A percentile compares a stretch with the other conserved stretches of the same genome.
phyloP scores from a whole-genome alignment of 805 yeast species.

The Nakazawaea populi region DNA sequence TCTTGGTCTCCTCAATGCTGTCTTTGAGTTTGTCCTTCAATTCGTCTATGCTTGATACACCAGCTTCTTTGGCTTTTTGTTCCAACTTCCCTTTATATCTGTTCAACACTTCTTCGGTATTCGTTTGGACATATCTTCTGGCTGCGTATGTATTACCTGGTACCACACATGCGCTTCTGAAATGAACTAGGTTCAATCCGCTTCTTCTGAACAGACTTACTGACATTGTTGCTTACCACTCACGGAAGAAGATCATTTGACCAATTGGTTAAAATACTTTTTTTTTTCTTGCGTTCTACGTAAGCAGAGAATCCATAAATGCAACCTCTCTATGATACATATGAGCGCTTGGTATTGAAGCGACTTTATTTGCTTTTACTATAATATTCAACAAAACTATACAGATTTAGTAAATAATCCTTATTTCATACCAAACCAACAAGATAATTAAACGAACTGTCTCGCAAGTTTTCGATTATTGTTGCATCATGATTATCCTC shows the following conservation, averaged over 20 bases:
- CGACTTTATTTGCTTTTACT: too few relatives aligned
- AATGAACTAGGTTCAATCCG: not conserved
- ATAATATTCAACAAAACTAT: not conserved
- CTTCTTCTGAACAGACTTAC: not conserved
- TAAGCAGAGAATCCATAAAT: too few relatives aligned
- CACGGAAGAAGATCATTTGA: too few relatives aligned
- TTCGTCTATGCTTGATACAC: slow-evolving; percentile 47
- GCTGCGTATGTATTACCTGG: not conserved
- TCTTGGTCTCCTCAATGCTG: slow-evolving; percentile 49
- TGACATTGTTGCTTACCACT: not conserved
- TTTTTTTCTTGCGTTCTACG: too few relatives aligned
- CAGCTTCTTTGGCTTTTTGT: slow-evolving; percentile 32
- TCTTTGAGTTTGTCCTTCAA: slow-evolving; percentile 58
- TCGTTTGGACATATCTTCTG: slow-evolving; percentile 13
- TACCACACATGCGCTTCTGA: slow-evolving; percentile 4
- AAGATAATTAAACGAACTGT: slow-evolving; percentile 5
- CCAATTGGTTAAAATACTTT: too few relatives aligned
- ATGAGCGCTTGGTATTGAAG: too few relatives aligned
- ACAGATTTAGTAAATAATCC: not conserved
- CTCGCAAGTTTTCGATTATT: slow-evolving; percentile 6
- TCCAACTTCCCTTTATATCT: slow-evolving; percentile 36
- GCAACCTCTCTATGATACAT: too few relatives aligned
- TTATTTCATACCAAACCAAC: not conserved
- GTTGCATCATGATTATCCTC: not conserved
- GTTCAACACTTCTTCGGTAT: slow-evolving; percentile 25